Conservation (phyloP, 208 protist species). For the Crithidia bombi region DNA sequence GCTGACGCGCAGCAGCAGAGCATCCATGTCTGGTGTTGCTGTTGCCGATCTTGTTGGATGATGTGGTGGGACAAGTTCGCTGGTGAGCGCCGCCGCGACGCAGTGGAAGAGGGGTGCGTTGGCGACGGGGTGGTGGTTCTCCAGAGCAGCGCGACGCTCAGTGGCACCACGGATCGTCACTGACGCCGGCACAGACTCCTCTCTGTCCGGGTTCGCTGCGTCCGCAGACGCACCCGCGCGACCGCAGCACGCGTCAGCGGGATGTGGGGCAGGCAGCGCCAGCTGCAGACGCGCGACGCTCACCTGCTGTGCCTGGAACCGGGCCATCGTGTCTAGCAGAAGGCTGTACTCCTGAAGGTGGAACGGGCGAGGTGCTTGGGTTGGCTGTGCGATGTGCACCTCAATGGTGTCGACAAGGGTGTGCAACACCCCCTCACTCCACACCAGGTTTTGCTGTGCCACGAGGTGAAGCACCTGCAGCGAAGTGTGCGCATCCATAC, state of each 20-base stretch:
- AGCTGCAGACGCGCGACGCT: constrained; percentile 9
- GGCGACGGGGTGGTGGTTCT: constrained; percentile 43
- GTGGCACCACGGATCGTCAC: background rate
- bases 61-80: constrained; percentile 7
- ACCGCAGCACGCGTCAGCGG: no score
- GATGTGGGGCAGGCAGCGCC: no score
- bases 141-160: background rate
- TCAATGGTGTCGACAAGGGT: constrained; percentile 71
- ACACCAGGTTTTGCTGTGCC: constrained; percentile 54
- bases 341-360: constrained; percentile 26
- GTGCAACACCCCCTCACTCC: constrained; percentile 47
- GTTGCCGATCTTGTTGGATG: background rate
- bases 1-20: constrained; percentile 27
- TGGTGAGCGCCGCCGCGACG: constrained; percentile 37
- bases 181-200: background rate
- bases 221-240: no score
- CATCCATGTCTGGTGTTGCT: background rate
- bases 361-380: background rate
- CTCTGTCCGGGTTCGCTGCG: background rate
- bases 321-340: constrained; percentile 60
- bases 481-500: constrained; percentile 35
- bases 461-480: constrained; percentile 65
- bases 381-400: constrained; percentile 18
- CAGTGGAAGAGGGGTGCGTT: constrained; percentile 44
- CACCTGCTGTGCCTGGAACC: constrained; percentile 42